A percentile compares a stretch with the other conserved stretches of the same genome.
These are phyloP conservation scores for Aquilaria yunnanensis DNA, from an alignment of 345 rosid species.

Conservation along the genomic window DNA sequence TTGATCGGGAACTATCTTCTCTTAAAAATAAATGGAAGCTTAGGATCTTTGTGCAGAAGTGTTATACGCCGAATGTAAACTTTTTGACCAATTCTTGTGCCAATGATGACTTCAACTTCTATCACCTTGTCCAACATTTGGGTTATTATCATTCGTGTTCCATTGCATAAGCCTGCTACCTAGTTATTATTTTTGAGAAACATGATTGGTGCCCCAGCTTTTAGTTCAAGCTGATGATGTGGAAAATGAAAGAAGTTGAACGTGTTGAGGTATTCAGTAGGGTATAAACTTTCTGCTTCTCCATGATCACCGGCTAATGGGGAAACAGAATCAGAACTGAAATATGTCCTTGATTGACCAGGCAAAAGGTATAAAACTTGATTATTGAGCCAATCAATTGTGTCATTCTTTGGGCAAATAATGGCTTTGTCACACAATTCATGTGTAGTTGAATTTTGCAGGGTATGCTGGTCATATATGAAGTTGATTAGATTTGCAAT, in stretches of 20 bases:
- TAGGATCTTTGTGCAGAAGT: not conserved
- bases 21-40: not conserved
- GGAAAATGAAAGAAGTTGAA: not conserved
- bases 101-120: not conserved
- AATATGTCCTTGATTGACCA: too few relatives aligned
- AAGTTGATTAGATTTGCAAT: too few relatives aligned
- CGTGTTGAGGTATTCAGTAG: not conserved
- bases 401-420: too few relatives aligned
- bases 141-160: not conserved
- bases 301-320: too few relatives aligned
- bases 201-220: constrained; percentile 3
- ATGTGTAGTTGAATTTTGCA: too few relatives aligned
- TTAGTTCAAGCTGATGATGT: not conserved
- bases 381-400: too few relatives aligned
- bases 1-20: not conserved
- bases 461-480: too few relatives aligned
- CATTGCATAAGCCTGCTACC: not conserved
- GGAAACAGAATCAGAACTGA: too few relatives aligned
- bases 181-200: not conserved
- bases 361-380: too few relatives aligned
- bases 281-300: too few relatives aligned
- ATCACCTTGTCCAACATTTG: not conserved
- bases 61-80: not conserved
- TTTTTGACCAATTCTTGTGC: too few relatives aligned
- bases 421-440: too few relatives aligned